Percentiles rank a stretch among this genome's conserved stretches.
These are phyloP conservation scores for Penicillium dipodomyicola DNA, from an alignment of 495 filamentous ascomycete species.

Conservation along the genomic window DNA sequence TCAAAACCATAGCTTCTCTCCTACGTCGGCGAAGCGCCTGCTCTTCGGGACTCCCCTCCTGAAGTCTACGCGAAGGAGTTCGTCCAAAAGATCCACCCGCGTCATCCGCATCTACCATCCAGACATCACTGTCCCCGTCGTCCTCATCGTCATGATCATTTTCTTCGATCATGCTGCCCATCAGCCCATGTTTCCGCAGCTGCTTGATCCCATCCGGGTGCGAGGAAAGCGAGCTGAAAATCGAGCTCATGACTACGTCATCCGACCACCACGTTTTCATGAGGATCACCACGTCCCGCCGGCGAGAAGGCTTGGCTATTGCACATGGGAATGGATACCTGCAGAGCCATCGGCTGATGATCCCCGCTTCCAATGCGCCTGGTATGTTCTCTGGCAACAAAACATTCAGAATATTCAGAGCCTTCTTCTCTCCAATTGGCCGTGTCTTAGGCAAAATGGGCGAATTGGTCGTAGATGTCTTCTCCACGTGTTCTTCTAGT, in stretches of 20 bases:
- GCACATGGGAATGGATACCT: conserved; percentile 52
- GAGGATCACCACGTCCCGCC: conserved; percentile 41
- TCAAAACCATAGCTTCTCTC: conserved; percentile 56
- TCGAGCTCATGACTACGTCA: conserved; percentile 45
- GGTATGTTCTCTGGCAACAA: conserved; percentile 41
- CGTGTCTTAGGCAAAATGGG: conserved; percentile 47
- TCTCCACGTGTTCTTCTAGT: conserved; percentile 42
- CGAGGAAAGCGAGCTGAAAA: conserved; percentile 37
- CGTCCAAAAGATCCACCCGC: conserved; percentile 35
- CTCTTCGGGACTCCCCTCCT: conserved; percentile 48
- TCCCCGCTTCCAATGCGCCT: conserved; percentile 41
- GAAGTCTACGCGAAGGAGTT: conserved; percentile 35
- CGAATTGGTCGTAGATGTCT: conserved; percentile 37
- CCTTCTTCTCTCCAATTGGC: conserved; percentile 44
- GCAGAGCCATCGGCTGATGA: conserved; percentile 48
- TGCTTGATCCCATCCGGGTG: conserved; percentile 39
- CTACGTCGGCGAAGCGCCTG: conserved; percentile 49
- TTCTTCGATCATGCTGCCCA: conserved; percentile 44
- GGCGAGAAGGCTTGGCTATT: conserved; percentile 33
- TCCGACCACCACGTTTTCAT: conserved; percentile 51
- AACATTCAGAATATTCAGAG: conserved; percentile 37
- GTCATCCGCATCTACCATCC: conserved; percentile 51
- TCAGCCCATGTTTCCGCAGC: conserved; percentile 45
- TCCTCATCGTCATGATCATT: conserved; percentile 49
- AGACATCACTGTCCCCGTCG: conserved; percentile 47